A percentile compares a stretch with the other conserved stretches of the same genome.
These are phyloP conservation scores for Kalanchoe fedtschenkoi DNA, from an alignment of 164 flowering plant species.

Conservation along the genomic window DNA sequence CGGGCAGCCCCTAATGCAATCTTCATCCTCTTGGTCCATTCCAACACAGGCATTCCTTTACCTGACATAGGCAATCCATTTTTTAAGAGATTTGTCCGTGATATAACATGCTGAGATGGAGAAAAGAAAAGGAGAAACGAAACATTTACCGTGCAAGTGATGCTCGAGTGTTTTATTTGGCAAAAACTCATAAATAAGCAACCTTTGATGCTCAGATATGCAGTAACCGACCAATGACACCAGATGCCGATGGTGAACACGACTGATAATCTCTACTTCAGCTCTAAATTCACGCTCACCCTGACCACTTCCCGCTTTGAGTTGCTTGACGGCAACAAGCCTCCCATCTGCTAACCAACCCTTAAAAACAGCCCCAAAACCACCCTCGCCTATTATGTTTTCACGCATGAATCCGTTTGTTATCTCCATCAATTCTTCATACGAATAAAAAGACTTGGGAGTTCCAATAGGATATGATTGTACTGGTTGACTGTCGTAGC, in stretches of 20 bases:
- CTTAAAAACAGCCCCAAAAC: constrained; percentile 55
- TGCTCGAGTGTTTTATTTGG: constrained; percentile 49
- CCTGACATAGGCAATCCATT: constrained; percentile 23
- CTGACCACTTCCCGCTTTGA: constrained; percentile 52
- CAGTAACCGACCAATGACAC: constrained; percentile 63
- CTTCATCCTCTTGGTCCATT: constrained; percentile 55
- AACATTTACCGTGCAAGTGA: constrained; percentile 44
- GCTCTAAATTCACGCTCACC: constrained; percentile 60
- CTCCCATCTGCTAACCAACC: constrained; percentile 39
- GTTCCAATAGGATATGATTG: constrained; percentile 12
- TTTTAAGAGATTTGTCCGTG: not conserved
- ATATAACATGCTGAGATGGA: too few relatives aligned
- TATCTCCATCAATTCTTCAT: constrained; percentile 43
- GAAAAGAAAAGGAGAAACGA: not conserved
- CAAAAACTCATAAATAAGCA: constrained; percentile 54
- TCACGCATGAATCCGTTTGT: constrained; percentile 38
- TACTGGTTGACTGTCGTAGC: constrained; percentile 25
- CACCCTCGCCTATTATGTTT: constrained; percentile 50
- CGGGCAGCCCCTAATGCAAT: constrained; percentile 73
- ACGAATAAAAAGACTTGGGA: constrained; percentile 26
- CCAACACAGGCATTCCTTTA: constrained; percentile 39
- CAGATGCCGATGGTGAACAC: constrained; percentile 64
- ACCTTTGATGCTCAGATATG: constrained; percentile 35
- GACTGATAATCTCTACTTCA: constrained; percentile 60
- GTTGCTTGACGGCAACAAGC: constrained; percentile 50